A percentile compares a stretch with the other conserved stretches of the same genome.
phyloP scores from a whole-genome alignment of 2,329 filamentous ascomycete genomes.

The Coleophoma crateriformis region DNA sequence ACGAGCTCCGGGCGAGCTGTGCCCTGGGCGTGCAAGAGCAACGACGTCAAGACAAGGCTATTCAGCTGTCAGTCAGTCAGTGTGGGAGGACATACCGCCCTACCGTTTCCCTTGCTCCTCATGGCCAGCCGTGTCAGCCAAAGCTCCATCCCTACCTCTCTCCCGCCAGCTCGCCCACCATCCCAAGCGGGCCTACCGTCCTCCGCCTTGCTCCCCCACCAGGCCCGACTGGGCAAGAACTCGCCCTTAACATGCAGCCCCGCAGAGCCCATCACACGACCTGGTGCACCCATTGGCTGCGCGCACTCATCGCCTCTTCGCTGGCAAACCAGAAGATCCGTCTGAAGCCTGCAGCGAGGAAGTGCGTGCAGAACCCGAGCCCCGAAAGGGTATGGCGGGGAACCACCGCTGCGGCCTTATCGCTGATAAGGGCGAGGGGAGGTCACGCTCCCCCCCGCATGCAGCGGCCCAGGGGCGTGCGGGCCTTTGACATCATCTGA shows the following conservation, averaged over 20 bases:
- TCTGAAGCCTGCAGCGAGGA: not conserved
- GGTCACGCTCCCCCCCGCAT: slow-evolving; percentile 4
- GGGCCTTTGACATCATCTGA: not conserved
- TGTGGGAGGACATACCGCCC: not conserved
- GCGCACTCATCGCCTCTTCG: too few species aligned
- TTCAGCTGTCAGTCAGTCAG: too few species aligned
- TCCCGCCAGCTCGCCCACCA: not conserved
- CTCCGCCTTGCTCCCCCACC: not conserved
- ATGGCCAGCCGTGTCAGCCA: too few species aligned
- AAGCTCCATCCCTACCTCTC: not conserved
- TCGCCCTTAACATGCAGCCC: slow-evolving; percentile 2
- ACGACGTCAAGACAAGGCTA: too few species aligned
- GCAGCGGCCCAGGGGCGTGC: not conserved
- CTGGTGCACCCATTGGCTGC: not conserved
- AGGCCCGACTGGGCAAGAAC: not conserved
- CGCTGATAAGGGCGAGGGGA: not conserved
- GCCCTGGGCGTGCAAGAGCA: too few species aligned
- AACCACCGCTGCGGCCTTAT: not conserved
- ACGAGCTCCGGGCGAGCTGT: too few species aligned
- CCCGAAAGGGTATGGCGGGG: not conserved
- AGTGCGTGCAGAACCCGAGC: not conserved
- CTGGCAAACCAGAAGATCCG: not conserved
- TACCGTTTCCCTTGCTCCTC: too few species aligned
- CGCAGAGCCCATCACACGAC: not conserved
- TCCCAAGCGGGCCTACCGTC: not conserved